These are phyloP conservation scores for Actinomortierella wolfii DNA, from an alignment of 371 early-diverging fungal genomes.

Conservation along the genomic window DNA sequence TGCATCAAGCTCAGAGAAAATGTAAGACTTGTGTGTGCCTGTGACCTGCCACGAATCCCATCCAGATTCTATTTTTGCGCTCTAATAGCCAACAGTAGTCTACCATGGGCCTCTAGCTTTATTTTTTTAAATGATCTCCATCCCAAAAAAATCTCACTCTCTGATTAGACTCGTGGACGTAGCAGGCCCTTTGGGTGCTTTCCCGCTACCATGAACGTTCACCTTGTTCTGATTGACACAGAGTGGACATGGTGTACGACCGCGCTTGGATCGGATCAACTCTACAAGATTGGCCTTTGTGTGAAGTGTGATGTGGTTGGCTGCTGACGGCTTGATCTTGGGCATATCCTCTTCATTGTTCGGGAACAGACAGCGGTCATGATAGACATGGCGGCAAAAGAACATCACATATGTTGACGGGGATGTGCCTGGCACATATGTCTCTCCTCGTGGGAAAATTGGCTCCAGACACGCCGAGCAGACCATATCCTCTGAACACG, in stretches of 20 bases:
- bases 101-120: too few relatives aligned
- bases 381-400: conserved; percentile 79
- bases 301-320: conserved; percentile 45
- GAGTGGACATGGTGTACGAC: conserved; percentile 56
- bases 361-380: conserved; percentile 65
- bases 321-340: conserved; percentile 26
- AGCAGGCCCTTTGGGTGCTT: too few relatives aligned
- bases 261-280: conserved; percentile 54
- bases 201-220: not conserved
- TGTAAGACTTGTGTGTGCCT: too few relatives aligned
- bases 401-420: conserved; percentile 57
- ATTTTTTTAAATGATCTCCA: too few relatives aligned
- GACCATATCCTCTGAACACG: conserved; percentile 61
- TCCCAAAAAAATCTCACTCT: too few relatives aligned
- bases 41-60: too few relatives aligned
- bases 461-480: conserved; percentile 68
- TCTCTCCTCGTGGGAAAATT: conserved; percentile 56
- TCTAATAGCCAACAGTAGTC: too few relatives aligned
- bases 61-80: too few relatives aligned
- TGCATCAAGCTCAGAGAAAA: too few relatives aligned
- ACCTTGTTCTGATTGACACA: conserved; percentile 60
- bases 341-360: conserved; percentile 39
- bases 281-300: conserved; percentile 61
- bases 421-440: conserved; percentile 9
- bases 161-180: too few relatives aligned